Percentiles rank a stretch among this genome's conserved stretches.
Conservation (phyloP, 139 green algal species). For the Edaphochlamys debaryana region DNA sequence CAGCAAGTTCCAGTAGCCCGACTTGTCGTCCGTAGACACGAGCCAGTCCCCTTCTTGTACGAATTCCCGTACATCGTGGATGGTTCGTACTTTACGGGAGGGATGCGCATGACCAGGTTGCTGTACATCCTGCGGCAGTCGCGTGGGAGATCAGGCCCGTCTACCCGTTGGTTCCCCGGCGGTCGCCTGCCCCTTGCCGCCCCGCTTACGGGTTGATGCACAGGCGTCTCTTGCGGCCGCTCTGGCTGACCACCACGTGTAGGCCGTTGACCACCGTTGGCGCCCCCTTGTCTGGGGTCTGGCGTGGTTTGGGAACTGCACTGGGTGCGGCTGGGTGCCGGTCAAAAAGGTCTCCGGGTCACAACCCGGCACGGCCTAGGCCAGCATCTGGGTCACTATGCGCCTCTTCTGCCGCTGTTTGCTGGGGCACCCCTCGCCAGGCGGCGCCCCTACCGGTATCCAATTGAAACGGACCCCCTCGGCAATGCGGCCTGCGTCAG, state of each 20-base stretch:
- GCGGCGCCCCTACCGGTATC: no score
- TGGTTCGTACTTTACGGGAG: background rate
- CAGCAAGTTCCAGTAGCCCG: background rate
- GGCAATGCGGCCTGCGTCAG: no score
- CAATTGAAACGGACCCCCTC: no score
- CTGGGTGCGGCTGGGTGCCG: background rate
- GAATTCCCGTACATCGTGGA: background rate
- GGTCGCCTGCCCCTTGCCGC: no score
- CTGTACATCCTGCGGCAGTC: no score
- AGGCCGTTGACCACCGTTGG: background rate
- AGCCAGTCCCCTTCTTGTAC: background rate
- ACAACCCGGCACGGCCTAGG: background rate
- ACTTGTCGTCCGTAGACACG: slow-evolving; percentile 12
- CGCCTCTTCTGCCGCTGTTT: no score
- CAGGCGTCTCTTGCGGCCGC: background rate
- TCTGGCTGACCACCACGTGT: background rate
- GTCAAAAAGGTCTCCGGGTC: background rate
- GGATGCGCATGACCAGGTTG: slow-evolving; percentile 1
- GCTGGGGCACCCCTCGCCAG: no score
- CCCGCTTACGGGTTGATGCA: background rate
- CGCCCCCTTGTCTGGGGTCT: background rate
- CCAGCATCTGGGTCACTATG: background rate
- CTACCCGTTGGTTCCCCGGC: no score
- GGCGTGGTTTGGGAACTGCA: background rate
- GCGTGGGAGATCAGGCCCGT: no score